Evolutionary conservation across 2,329 filamentous ascomycete species (phyloP), one percentile per base, ranked within the genome.

Genomic region (Hypoxylon sp.): DNA sequence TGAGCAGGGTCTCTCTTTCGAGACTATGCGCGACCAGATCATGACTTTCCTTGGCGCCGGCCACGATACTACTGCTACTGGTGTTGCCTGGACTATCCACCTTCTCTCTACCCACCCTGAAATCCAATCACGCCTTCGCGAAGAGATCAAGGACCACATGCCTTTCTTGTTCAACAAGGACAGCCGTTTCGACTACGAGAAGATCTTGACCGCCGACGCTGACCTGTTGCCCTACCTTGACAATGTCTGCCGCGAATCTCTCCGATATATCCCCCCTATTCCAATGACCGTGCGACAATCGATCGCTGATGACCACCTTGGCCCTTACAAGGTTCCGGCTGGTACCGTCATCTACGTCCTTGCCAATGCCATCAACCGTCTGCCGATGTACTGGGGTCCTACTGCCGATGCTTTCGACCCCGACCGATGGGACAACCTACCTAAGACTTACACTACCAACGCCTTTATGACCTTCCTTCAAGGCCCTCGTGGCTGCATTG

Each of bases 251-350:
- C 71, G 72, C 41, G 76, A 78, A 61, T 71, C 72, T 0, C 68
- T 78, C 4, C 73, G 75, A 30, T 72, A 69, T 64, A 76, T 76
- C 49, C 73, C 74, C 2, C 73, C 75, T 3, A 76, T 77, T 32
- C 74, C 74, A 16, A 73, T 75, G 68, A 74, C 73, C 2, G 73
- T 76, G n/a, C 71, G 75, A 5, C 66, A 76, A 52, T 69, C 72
- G 0, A 37, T 74, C 20, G 63, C 59, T 3, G 72, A 75, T 17
- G 73, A 75, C 45, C 61, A 51, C 4, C 63, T 78, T 1, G 71
- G 70, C 3, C 67, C 67, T 1, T 75, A 74, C 63, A 62, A 66
- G 26, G 63, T 78, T 0, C 75, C 75, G 1, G 69, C 51, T 5
- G 73, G 74, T 6, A 77, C 75, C 3, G 69, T 75, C 8, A 62